These are phyloP conservation scores for Penstemon davidsonii DNA, from an alignment of 257 asterid genomes.

Conservation along the genomic window DNA sequence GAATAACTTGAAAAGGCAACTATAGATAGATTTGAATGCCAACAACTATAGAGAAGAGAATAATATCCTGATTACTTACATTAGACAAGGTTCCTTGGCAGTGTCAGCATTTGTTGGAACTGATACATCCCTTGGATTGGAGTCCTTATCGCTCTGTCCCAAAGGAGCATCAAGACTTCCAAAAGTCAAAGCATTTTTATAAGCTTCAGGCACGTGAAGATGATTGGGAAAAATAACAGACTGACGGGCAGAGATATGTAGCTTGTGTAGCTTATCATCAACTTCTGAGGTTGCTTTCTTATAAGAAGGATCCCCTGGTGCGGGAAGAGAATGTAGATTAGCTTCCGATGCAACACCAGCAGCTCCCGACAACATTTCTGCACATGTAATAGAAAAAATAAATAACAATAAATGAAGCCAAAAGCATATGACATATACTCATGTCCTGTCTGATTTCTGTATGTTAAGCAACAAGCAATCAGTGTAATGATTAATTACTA, in stretches of 20 bases:
- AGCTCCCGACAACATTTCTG: constrained; percentile 41
- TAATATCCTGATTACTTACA: constrained; percentile 29
- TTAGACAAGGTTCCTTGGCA: constrained; percentile 36
- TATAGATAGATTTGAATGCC: neutral
- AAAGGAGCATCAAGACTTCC: constrained; percentile 52
- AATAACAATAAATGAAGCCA: neutral
- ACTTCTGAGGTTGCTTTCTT: constrained; percentile 35
- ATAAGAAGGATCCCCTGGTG: constrained; percentile 30
- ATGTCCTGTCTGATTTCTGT: constrained; percentile 4
- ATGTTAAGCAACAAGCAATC: neutral
- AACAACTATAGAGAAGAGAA: constrained; percentile 10
- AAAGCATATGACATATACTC: neutral
- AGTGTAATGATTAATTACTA: neutral
- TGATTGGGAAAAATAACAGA: constrained; percentile 59
- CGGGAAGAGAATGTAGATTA: constrained; percentile 29
- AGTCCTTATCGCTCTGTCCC: constrained; percentile 29
- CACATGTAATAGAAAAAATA: constrained; percentile 22
- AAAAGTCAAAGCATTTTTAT: constrained; percentile 45
- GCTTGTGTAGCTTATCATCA: constrained; percentile 40
- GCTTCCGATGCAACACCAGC: constrained; percentile 27
- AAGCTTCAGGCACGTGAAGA: constrained; percentile 59
- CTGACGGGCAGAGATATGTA: constrained; percentile 29
- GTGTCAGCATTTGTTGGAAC: constrained; percentile 27
- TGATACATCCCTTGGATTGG: constrained; percentile 26
- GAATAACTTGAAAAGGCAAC: neutral